Percentiles rank a stretch among this genome's conserved stretches.
phyloP scores from a whole-genome alignment of 805 yeast species.

The Candida golubevii region DNA sequence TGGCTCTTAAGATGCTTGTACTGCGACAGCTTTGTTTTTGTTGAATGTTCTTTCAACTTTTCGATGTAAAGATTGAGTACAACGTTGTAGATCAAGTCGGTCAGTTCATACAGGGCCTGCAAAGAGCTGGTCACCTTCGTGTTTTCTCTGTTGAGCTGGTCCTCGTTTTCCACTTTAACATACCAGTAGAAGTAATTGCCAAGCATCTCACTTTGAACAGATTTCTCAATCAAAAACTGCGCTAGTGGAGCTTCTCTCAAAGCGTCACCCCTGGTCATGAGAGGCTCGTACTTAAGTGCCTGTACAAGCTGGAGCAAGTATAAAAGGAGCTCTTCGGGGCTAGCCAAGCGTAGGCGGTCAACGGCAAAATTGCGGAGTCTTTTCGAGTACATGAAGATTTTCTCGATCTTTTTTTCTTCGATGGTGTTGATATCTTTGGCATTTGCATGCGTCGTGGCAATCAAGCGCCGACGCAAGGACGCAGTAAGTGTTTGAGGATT shows the following conservation, averaged over 20 bases:
- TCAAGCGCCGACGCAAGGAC: slow-evolving; percentile 12
- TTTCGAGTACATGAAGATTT: slow-evolving; percentile 39
- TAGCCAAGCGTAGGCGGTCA: slow-evolving; percentile 70
- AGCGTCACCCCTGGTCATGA: slow-evolving; percentile 18
- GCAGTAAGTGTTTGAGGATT: slow-evolving; percentile 39
- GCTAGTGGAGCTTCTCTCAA: slow-evolving; percentile 57
- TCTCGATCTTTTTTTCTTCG: slow-evolving; percentile 29
- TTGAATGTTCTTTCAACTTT: slow-evolving; percentile 26
- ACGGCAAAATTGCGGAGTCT: slow-evolving; percentile 86
- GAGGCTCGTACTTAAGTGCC: slow-evolving; percentile 75
- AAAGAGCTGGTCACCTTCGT: not conserved
- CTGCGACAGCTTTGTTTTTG: slow-evolving; percentile 26
- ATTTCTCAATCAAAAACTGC: slow-evolving; percentile 68
- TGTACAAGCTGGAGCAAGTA: slow-evolving; percentile 88
- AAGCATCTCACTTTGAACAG: slow-evolving; percentile 58
- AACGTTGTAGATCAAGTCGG: slow-evolving; percentile 26
- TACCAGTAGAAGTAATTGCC: slow-evolving; percentile 92
- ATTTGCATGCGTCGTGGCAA: slow-evolving; percentile 12
- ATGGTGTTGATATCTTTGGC: slow-evolving; percentile 14
- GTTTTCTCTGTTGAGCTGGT: slow-evolving; percentile 28
- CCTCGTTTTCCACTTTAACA: slow-evolving; percentile 81
- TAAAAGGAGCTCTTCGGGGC: slow-evolving; percentile 73
- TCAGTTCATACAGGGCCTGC: not conserved
- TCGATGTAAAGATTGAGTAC: slow-evolving; percentile 41
- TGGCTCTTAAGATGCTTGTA: slow-evolving; percentile 51